phyloP scores from a whole-genome alignment of 225 moss, liverwort and hornwort species.

The Marchantia polymorpha region DNA sequence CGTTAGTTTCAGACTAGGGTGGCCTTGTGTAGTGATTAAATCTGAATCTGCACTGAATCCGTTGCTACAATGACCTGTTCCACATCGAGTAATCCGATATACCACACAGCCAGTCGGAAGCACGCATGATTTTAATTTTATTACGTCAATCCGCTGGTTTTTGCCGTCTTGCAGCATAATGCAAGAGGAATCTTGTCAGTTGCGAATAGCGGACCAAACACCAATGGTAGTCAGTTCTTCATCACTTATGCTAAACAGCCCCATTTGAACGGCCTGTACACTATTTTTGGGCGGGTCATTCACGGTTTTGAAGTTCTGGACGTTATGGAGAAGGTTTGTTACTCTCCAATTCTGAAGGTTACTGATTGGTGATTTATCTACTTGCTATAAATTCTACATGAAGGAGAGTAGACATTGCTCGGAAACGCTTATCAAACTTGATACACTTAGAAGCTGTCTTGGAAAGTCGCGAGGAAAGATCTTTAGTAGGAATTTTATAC shows the following conservation, averaged over 20 bases:
- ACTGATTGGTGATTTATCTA: too few relatives aligned
- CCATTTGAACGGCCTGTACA: constrained; percentile 92
- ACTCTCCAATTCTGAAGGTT: neutral
- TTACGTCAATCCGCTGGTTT: neutral
- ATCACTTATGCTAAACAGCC: constrained; percentile 91
- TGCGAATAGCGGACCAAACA: constrained; percentile 98
- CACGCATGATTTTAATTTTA: neutral
- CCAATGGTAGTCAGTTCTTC: constrained; percentile 98
- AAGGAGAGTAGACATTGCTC: neutral
- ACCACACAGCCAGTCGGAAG: neutral
- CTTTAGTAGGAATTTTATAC: too few relatives aligned
- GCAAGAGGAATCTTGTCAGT: constrained; percentile 89
- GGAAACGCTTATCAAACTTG: too few relatives aligned
- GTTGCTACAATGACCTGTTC: neutral
- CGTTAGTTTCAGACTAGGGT: neutral
- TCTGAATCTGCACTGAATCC: too few relatives aligned
- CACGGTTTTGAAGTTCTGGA: constrained; percentile 96
- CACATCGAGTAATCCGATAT: neutral
- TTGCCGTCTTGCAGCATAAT: constrained; percentile 71
- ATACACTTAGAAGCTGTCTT: neutral
- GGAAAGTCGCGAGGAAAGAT: neutral
- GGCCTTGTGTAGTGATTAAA: neutral
- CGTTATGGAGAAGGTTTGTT: constrained; percentile 92
- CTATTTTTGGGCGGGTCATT: constrained; percentile 92
- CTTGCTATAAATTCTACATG: neutral